Evolutionary conservation across 306 rosid genomes (phyloP).

Genomic region (Lithocarpus polystachyus): DNA sequence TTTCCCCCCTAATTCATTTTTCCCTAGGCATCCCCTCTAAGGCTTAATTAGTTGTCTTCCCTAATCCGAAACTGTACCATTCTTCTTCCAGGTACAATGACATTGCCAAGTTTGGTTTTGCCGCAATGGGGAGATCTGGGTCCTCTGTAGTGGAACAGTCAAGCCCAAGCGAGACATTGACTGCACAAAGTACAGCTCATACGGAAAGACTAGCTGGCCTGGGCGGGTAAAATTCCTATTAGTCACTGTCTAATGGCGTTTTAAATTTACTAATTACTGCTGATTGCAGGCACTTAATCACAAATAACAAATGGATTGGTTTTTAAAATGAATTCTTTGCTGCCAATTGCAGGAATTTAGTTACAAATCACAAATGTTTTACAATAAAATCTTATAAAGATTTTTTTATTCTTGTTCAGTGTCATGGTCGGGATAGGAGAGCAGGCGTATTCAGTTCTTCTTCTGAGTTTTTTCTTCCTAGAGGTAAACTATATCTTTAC

Average conservation of each 20-base stretch:
- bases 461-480: slow-evolving; percentile 69
- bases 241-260: no score
- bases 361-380: neutral
- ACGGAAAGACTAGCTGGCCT: no score
- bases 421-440: slow-evolving; percentile 51
- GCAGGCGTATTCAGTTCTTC: slow-evolving; percentile 46
- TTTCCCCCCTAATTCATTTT: neutral
- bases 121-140: slow-evolving; percentile 68
- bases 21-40: neutral
- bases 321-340: neutral
- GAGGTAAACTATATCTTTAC: slow-evolving; percentile 49
- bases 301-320: slow-evolving; percentile 9
- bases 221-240: no score
- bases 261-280: no score
- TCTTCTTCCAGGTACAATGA: slow-evolving; percentile 77
- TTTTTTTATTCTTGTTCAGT: slow-evolving; percentile 19
- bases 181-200: slow-evolving; percentile 15
- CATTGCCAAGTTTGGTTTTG: slow-evolving; percentile 85
- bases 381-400: neutral
- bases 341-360: neutral
- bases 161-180: slow-evolving; percentile 36
- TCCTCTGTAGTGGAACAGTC: slow-evolving; percentile 34
- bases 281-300: neutral
- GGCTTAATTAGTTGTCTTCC: slow-evolving; percentile 4
- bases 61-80: neutral